Base-by-base conservation (phyloP, 306 rosid genomes). In the Quercus berberidifolia region DNA sequence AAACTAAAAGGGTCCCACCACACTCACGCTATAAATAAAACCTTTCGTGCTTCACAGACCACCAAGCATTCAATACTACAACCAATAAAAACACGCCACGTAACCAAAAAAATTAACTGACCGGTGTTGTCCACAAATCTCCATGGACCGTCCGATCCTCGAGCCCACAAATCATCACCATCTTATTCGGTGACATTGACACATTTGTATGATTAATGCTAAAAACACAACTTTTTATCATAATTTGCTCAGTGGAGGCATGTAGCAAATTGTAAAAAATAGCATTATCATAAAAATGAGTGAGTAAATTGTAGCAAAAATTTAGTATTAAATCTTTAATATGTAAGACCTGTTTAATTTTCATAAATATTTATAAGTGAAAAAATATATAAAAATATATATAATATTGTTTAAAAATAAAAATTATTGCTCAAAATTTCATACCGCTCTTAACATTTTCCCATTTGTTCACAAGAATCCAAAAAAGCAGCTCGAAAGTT, bases 1-100 rank as follows among this genome's bases (percentile, higher is more conserved):
- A 30, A 12, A 26, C 72, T 21, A 20, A 23, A 12, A 20, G 52
- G 86, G 84, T 62, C 82, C 85, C 90, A 81, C 85, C 54, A 13
- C 33, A 57, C 59, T 6, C 65, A 2, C n/a, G 46, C 46, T 41
- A 41, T 41, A 41, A 14, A n/a, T 1, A 21, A 23, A 23, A 49
- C 6, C 12, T 0, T 28, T 6, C 5, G 23, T 65, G 30, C 74
- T 35, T 55, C 78, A 41, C 6, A 5, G 65, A 15, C 31, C 30
- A 41, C 35, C 13, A 31, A 74, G 65, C 14, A 4, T 3, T 46
- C 38, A 4, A 19, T 54, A 3, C 0, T 3, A 3, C 7, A 5
- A 5, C 67, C 43, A 77, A 33, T 21, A 4, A 31, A 20, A 21
- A 1, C 1, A 12, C n/a, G 4, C 74, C 51, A 68, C 80, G 68